Evolutionary conservation across 192 early-diverging fungal species (phyloP).

Genomic region (Linnemannia zychae): DNA sequence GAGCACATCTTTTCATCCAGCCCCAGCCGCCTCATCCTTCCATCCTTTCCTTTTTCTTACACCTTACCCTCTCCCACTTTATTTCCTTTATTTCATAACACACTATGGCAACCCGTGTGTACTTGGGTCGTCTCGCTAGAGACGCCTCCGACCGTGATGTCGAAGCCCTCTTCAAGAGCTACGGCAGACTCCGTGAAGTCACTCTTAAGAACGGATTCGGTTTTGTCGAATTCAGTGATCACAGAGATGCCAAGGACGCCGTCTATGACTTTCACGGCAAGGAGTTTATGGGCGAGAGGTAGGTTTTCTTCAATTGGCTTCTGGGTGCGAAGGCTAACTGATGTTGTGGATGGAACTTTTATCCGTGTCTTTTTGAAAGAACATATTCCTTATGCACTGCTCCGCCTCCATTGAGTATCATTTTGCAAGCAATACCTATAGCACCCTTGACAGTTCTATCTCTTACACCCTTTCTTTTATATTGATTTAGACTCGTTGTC

Average conservation of each 20-base stretch:
- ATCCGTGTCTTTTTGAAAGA: background rate
- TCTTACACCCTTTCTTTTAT: background rate
- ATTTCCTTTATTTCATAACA: background rate
- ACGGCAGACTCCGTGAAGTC: slow-evolving; percentile 87
- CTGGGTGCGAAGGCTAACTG: background rate
- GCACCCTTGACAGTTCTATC: background rate
- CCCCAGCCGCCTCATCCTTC: background rate
- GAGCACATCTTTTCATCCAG: background rate
- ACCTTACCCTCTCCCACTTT: background rate
- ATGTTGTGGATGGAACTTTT: background rate
- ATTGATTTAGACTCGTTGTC: slow-evolving; percentile 75
- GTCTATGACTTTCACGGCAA: slow-evolving; percentile 88
- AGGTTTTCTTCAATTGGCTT: slow-evolving; percentile 21
- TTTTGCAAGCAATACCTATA: background rate
- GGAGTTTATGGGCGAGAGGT: slow-evolving; percentile 89
- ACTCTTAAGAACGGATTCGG: slow-evolving; percentile 89
- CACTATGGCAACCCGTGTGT: slow-evolving; percentile 69
- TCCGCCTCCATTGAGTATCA: background rate
- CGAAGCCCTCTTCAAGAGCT: slow-evolving; percentile 83
- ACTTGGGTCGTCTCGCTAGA: slow-evolving; percentile 87
- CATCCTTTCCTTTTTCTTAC: background rate
- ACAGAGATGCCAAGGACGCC: slow-evolving; percentile 90
- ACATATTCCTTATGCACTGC: background rate
- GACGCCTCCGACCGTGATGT: slow-evolving; percentile 89
- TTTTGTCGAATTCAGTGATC: slow-evolving; percentile 94